Conservation (phyloP, 2,329 filamentous ascomycete species). For the Talaromyces islandicus region DNA sequence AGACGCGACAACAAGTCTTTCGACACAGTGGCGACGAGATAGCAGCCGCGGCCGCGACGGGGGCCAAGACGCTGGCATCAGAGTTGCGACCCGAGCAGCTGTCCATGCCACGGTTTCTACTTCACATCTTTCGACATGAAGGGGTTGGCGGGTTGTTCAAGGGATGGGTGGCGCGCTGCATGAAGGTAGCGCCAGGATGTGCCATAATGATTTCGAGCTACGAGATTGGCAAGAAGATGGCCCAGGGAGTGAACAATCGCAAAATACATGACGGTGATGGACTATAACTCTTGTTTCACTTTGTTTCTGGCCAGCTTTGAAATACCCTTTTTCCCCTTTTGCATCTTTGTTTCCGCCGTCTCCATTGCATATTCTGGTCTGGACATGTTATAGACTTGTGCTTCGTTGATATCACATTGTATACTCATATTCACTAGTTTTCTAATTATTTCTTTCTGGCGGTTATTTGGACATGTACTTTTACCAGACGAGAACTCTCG, state of each 20-base stretch:
- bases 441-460: not conserved
- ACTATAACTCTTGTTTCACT: not conserved
- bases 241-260: constrained; percentile 64
- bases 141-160: constrained; percentile 76
- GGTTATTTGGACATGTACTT: not conserved
- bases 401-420: not conserved
- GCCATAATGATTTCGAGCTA: constrained; percentile 99
- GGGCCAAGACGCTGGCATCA: constrained; percentile 11
- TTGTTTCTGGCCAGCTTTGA: too few relatives aligned
- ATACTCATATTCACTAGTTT: not conserved
- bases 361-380: not conserved
- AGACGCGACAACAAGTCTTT: constrained; percentile 86
- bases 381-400: not conserved
- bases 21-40: constrained; percentile 49
- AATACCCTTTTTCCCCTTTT: not conserved
- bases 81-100: constrained; percentile 60
- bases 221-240: constrained; percentile 88
- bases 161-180: constrained; percentile 83
- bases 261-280: constrained; percentile 16
- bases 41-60: constrained; percentile 11
- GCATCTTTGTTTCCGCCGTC: not conserved
- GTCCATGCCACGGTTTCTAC: constrained; percentile 75
- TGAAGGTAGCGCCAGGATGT: constrained; percentile 93
- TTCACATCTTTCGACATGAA: constrained; percentile 84
- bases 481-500: not conserved